Base-by-base conservation (phyloP, 208 protist genomes). In the Acanthamoeba culbertsoni region DNA sequence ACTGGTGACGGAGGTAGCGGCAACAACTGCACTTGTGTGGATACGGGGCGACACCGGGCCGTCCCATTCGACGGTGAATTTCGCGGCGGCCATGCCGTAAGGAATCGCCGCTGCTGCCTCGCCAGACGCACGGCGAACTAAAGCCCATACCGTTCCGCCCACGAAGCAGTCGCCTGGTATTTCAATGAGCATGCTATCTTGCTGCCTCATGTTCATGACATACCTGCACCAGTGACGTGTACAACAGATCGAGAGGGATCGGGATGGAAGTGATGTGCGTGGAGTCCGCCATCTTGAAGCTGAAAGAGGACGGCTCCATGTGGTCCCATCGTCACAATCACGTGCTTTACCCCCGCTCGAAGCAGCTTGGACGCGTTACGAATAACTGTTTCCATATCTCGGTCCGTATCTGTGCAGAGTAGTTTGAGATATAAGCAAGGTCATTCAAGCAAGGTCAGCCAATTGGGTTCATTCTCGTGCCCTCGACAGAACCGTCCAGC, bases 51-150 rank as follows among this genome's bases (percentile, higher is more conserved):
- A 82, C 2, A 82, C 71, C 23, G 71, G 42, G 0, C 71, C 71
- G 42, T 82, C 71, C 71, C 71, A 82, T 31, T 82, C 71, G 42
- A 82, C 71, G 8, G 71, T 82, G 71, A 82, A 82, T 28, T 82
- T 82, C 42, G 71, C 71, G 10, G 71, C 71, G n/a, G 71, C 71
- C 71, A 82, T 82, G 71, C 71, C 71, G 23, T 8, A 48, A 0
- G 71, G 71, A 7, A 82, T 82, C 26, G 71, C 71, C 23, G 14
- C 42, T 26, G 46, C 71, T 3, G 43, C 6, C 23, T 82, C 42
- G 71, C 71, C 71, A 2, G 37, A 37, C 26, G 42, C 23, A 26
- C 42, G 71, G 16, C 42, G 42, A 1, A 55, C 42, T 1, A 82
- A 28, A 26, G 71, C 71, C 71, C 71, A 82, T 43, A 82, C 71